A percentile compares a stretch with the other conserved stretches of the same genome.
Conservation (phyloP, 1,284 basidiomycete genomes). For the Irpex sp. region DNA sequence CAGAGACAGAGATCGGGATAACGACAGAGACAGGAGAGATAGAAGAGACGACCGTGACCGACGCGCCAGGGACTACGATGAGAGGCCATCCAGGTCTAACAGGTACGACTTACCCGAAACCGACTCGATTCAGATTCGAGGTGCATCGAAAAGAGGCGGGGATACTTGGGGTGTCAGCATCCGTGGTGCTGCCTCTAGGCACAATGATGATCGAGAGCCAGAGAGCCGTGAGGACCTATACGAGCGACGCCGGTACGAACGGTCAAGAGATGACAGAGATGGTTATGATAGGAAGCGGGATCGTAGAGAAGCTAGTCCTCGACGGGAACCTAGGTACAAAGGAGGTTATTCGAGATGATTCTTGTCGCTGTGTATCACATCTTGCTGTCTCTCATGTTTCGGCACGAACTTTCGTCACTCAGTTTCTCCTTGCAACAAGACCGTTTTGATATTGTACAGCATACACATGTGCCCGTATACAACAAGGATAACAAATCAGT, state of each 20-base stretch:
- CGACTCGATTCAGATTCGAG: constrained; percentile 26
- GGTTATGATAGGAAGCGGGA: constrained; percentile 12
- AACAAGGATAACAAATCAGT: neutral
- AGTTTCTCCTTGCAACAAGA: neutral
- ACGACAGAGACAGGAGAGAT: constrained; percentile 18
- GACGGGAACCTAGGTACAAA: constrained; percentile 24
- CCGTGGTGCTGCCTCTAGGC: constrained; percentile 9
- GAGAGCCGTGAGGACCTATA: constrained; percentile 13
- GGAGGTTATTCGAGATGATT: constrained; percentile 27
- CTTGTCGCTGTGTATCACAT: neutral
- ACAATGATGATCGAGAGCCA: constrained; percentile 17
- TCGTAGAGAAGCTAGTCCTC: constrained; percentile 10
- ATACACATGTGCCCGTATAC: neutral
- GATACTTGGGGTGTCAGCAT: constrained; percentile 15
- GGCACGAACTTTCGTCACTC: too few species aligned
- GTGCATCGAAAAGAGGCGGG: constrained; percentile 20
- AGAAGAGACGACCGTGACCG: constrained; percentile 15
- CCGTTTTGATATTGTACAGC: neutral
- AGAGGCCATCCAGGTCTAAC: constrained; percentile 14
- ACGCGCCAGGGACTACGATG: constrained; percentile 13
- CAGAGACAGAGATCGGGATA: constrained; percentile 15
- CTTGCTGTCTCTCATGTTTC: neutral
- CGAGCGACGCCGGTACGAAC: constrained; percentile 14
- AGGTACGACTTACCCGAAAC: constrained; percentile 25
- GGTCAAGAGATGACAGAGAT: constrained; percentile 2